Evolutionary conservation across 1,139 yeast genomes (phyloP).

Genomic region (Taphrina wiesneri): DNA sequence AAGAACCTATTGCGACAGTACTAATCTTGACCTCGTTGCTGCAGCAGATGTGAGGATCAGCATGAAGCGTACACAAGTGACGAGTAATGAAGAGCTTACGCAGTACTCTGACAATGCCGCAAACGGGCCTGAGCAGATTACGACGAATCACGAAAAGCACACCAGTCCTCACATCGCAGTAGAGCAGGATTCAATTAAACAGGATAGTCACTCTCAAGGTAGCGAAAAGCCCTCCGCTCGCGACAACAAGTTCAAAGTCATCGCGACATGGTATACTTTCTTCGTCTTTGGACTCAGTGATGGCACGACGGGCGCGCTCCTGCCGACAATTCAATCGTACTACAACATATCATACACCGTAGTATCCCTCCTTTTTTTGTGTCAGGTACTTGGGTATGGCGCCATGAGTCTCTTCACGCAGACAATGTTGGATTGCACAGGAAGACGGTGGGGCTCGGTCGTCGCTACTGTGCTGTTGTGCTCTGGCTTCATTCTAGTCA

Average conservation of each 20-base stretch:
- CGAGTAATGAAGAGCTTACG: no score
- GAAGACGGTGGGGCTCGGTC: constrained; percentile 42
- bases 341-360: constrained; percentile 48
- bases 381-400: constrained; percentile 54
- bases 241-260: constrained; percentile 13
- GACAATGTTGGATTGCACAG: constrained; percentile 42
- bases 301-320: constrained; percentile 54
- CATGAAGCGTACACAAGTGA: background rate
- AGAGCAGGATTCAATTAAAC: background rate
- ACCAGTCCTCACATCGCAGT: background rate
- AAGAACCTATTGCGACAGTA: background rate
- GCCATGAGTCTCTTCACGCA: constrained; percentile 50
- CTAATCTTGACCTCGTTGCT: no score
- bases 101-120: no score
- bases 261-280: constrained; percentile 30
- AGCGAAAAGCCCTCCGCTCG: constrained; percentile 19
- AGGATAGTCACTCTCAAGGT: background rate
- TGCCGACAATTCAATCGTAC: constrained; percentile 51
- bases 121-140: background rate
- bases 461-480: constrained; percentile 46
- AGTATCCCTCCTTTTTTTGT: constrained; percentile 53
- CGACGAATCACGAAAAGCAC: background rate
- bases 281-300: constrained; percentile 47
- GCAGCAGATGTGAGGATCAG: background rate
- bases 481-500: constrained; percentile 51